phyloP scores from a whole-genome alignment of 306 rosid genomes.

The Cucumis cinereus region DNA sequence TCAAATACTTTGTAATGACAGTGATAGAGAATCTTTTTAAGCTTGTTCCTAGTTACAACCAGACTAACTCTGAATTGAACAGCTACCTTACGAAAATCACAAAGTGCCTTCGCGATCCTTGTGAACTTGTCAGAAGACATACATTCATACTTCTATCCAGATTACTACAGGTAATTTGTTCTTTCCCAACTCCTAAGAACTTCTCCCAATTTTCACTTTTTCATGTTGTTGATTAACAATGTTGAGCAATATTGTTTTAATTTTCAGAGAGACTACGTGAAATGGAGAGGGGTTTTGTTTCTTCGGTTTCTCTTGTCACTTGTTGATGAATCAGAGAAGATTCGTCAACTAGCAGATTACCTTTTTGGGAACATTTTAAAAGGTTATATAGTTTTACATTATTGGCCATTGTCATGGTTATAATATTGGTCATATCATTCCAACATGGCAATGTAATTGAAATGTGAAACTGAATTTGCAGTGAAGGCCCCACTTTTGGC shows the following conservation, averaged over 20 bases:
- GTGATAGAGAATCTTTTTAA: not conserved
- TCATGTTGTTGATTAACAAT: slow-evolving; percentile 5
- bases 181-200: not conserved
- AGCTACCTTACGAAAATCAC: slow-evolving; percentile 82
- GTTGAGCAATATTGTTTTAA: not conserved
- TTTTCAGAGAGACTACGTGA: slow-evolving; percentile 82
- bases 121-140: slow-evolving; percentile 95
- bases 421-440: not conserved
- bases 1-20: not conserved
- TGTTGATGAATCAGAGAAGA: slow-evolving; percentile 90
- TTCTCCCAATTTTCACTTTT: not conserved
- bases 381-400: slow-evolving; percentile 30
- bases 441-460: not conserved
- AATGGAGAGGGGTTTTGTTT: slow-evolving; percentile 96
- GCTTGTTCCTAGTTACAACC: slow-evolving; percentile 15
- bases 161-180: slow-evolving; percentile 62
- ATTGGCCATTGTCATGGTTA: not conserved
- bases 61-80: slow-evolving; percentile 30
- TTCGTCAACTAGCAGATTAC: slow-evolving; percentile 57
- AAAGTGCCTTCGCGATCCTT: slow-evolving; percentile 79
- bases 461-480: slow-evolving; percentile 16
- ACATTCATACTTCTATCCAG: slow-evolving; percentile 83
- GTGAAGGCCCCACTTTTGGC: slow-evolving; percentile 88
- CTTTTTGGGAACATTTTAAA: slow-evolving; percentile 80
- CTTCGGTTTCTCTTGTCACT: slow-evolving; percentile 89